A percentile compares a stretch with the other conserved stretches of the same genome.
Conservation (phyloP, 225 moss, liverwort and hornwort species). For the Bryoerythrophyllum caledonicum region DNA sequence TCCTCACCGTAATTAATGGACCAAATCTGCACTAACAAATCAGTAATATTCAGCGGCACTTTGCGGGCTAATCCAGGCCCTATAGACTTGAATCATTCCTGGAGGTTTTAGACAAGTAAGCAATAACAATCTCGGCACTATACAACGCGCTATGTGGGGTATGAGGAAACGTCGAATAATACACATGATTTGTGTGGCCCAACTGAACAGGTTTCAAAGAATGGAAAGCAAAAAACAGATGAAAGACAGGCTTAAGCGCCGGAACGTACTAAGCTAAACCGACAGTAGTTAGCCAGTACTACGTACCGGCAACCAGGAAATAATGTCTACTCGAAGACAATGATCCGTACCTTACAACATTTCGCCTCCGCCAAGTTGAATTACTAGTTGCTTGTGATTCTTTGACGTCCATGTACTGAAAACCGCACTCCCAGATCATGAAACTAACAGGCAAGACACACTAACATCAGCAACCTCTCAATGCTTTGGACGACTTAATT, state of each 20-base stretch:
- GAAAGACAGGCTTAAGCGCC: background rate
- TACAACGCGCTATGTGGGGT: background rate
- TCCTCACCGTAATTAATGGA: background rate
- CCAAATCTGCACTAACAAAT: background rate
- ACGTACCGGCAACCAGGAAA: background rate
- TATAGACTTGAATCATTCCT: background rate
- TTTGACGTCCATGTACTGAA: background rate
- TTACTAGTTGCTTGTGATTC: background rate
- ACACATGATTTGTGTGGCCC: background rate
- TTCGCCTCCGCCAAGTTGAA: background rate
- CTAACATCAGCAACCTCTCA: background rate
- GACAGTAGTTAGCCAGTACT: background rate
- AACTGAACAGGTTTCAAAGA: background rate
- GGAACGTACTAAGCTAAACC: background rate
- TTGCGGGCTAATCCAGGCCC: background rate
- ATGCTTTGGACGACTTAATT: background rate
- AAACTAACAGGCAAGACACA: background rate
- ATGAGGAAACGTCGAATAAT: background rate
- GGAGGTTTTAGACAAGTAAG: background rate
- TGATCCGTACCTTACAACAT: slow-evolving; percentile 19
- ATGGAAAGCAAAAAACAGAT: background rate
- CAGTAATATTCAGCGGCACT: background rate
- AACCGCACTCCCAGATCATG: background rate
- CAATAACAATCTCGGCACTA: background rate
- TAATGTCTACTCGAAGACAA: background rate